Evolutionary conservation across 306 rosid species (phyloP), one percentile per base, ranked within the genome.

Genomic region (Acacia acuminata): DNA sequence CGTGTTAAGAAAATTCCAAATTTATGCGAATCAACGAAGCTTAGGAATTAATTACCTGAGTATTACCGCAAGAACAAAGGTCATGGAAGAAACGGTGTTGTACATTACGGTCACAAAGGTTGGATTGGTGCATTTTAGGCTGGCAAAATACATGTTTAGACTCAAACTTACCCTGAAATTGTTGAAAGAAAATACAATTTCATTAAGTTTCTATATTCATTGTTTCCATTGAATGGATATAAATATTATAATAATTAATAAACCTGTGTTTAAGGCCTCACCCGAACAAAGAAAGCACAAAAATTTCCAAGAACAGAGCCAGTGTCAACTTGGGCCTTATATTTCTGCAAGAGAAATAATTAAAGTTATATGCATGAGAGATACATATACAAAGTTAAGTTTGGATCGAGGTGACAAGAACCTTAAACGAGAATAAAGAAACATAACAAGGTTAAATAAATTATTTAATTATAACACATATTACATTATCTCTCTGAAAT

Each of bases 241-340:
- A 61, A 12, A 61, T 61, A 63, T 27, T 14, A 14, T 0, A 27
- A 34, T 14, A 12, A 30, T 2, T 12, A 25, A 25, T 9, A 63
- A 2, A 0, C 2, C 30, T 64, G 10, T 63, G 8, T 25, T 22
- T 4, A 61, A 11, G 34, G 64, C 2, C 64, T 17, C 86, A 91
- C 94, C 91, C 92, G 10, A 91, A 61, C 34, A 61, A 84, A 34
- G 94, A 91, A 3, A 91, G 91, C 79, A 91, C 73, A 79, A 84
- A 89, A 32, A 91, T 84, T 71, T 91, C 92, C 66, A 87, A 67
- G 22, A 89, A 73, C 17, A 89, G 89, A 61, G 86, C 63, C 11
- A 79, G 7, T 6, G 89, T 87, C 60, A 91, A 86, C 87, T 82
- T 84, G 19, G 94, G 91, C 73, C 91, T 87, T 24, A 77, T 73